A percentile compares a stretch with the other conserved stretches of the same genome.
These are phyloP conservation scores for Mimosa pudica DNA, from an alignment of 306 rosid genomes.

Conservation along the genomic window DNA sequence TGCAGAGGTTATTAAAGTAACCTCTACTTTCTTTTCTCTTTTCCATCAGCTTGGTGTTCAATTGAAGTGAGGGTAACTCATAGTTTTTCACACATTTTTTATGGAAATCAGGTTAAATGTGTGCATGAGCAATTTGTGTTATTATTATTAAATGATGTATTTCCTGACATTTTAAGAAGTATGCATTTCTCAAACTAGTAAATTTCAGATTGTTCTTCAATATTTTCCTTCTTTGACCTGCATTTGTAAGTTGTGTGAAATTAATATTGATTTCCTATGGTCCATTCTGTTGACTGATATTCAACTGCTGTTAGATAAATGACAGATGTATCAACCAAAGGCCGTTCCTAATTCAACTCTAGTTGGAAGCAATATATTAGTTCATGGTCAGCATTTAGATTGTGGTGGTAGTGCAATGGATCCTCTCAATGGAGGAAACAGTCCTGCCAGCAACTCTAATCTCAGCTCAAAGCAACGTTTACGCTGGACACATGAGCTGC, in stretches of 20 bases:
- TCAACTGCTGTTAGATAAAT: slow-evolving; percentile 52
- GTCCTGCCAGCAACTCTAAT: slow-evolving; percentile 57
- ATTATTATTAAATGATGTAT: not conserved
- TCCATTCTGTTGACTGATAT: slow-evolving; percentile 30
- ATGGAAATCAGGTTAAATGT: not conserved
- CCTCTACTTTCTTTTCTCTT: not conserved
- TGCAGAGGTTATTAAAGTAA: not conserved
- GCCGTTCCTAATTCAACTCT: slow-evolving; percentile 60
- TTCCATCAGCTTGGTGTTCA: not conserved
- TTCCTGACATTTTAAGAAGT: slow-evolving; percentile 5
- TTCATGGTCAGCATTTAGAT: slow-evolving; percentile 63
- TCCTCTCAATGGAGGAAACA: slow-evolving; percentile 65
- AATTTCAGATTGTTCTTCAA: slow-evolving; percentile 12
- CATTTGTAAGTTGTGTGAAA: not conserved
- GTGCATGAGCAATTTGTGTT: not conserved
- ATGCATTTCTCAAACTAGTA: slow-evolving; percentile 5
- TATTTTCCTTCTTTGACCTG: slow-evolving; percentile 22
- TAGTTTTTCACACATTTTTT: not conserved
- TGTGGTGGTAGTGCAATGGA: slow-evolving; percentile 72
- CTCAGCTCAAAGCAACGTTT: slow-evolving; percentile 85
- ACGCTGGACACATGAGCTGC: slow-evolving; percentile 97
- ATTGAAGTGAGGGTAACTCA: not conserved
- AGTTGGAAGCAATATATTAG: slow-evolving; percentile 49
- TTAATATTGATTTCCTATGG: slow-evolving; percentile 24
- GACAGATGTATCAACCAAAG: slow-evolving; percentile 70